Evolutionary conservation across 2,329 filamentous ascomycete genomes (phyloP), one percentile per base, ranked within the genome.

Genomic region (Exophiala lecanii-corni): DNA sequence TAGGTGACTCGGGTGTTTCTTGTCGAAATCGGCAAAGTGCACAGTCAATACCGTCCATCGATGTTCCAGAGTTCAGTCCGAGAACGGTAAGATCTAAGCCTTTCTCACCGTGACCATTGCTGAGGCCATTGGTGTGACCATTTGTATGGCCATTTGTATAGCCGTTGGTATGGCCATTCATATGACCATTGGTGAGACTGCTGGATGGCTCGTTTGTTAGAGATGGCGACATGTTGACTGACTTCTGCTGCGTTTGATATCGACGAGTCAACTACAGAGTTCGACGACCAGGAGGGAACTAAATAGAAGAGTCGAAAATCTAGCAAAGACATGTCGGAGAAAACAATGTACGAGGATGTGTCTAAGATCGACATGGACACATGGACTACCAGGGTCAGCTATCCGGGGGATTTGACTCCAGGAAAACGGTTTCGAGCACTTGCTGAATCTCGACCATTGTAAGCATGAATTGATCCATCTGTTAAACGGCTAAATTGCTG

Each of bases 11-110:
- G 1, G 75, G 75, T 5, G 67, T 66, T 13, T 68, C 67, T 55
- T 81, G 77, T 35, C 63, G 63, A 57, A 79, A 81, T 39, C 63
- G 73, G 53, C 76, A 78, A 6, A 79, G 64, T 2, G 74, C 76
- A 51, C 75, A 79, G 57, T 79, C 74, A 33, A 81, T 77, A 18
- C 73, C 71, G 55, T 76, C 74, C 74, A 79, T 73, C 0, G 69
- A 71, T 3, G 72, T 75, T 19, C 73, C 73, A 41, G 66, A 70
- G 57, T 75, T 77, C 51, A 79, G 57, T 1, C 76, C 76, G 13
- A 79, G 64, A 17, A 78, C 73, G 1, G 65, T 74, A 28, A 78
- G 54, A 50, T 78, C 69, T 43, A 79, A 58, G 16, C 59, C 45
- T 42, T 60, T 49, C 32, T 57, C 54, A 38, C 52, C 23, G 30